Base-by-base conservation (phyloP, 176 grass and related monocot genomes). In the Bothriochloa decipiens region DNA sequence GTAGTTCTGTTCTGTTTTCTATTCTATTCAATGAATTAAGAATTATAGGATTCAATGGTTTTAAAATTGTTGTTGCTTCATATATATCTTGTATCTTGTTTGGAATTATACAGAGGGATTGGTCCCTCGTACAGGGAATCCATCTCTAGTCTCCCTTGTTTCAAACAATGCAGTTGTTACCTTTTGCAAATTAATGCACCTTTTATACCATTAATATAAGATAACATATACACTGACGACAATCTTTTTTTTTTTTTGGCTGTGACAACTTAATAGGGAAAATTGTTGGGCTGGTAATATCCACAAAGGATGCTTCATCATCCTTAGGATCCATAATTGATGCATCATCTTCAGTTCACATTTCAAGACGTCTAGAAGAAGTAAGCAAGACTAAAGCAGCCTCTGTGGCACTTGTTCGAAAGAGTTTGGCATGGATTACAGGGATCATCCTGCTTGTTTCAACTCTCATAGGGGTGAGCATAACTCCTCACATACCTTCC, bases 351-450 rank as follows among this genome's bases (percentile, higher is more conserved):
- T 88, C 88, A 68, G n/a, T 92, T 80, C 89, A 81, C 53, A 85
- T 92, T 84, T 90, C 85, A 67, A 89, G 96, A 81, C 79, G 29
- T 36, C 92, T 99, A 82, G 86, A 85, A 73, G 96, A 96, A 86
- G 75, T 58, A 87, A 93, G 71, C 61, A 83, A 64, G 86, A 65
- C 69, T 77, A 83, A 76, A 75, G 77, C 29, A 79, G 68, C 25
- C 46, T 27, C 86, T 23, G 82, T 87, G 74, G 23, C 89, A 50
- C 81, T 99, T 39, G 93, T 92, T 29, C 91, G 93, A 55, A 83
- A 68, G 60, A 96, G 73, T 86, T 91, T 98, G 81, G 93, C 96
- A 47, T 98, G 93, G 93, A 98, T 92, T 87, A 98, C 91, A 43
- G 91, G 91, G 67, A 79, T 98, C 84, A 98, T 98, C 78, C 83